Evolutionary conservation across 495 filamentous ascomycete genomes (phyloP), one percentile per base, ranked within the genome.

Genomic region (Trichoderma orchidacearum): DNA sequence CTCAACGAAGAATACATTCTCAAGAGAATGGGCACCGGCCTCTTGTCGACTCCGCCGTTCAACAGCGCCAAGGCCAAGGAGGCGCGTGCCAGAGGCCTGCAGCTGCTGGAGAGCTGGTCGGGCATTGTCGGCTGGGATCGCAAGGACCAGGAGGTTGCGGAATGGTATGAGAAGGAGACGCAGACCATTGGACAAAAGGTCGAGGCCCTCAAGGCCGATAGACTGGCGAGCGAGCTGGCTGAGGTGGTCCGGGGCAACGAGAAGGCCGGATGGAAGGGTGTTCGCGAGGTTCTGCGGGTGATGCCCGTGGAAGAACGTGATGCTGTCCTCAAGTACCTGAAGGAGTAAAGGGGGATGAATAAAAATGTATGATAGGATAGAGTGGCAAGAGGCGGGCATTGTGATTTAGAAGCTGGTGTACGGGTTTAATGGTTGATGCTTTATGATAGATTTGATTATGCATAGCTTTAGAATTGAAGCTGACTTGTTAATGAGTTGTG

Each of bases 121-220:
- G 84, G 78, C 31, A 71, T 94, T 48, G 61, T 82, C 17, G 73
- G 84, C 58, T 89, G 96, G 67, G 80, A 86, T 30, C 74, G 75
- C 35, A 80, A 87, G 54, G 93, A 98, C 67, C 79, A 78, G 51
- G 84, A 84, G 61, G 93, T 97, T 32, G 87, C 90, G n/a, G 73
- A 79, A 57, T 98, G 94, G 94, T 97, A 95, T 66, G 93, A 98
- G 78, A 87, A 96, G 74, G 94, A 97, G 70, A 80, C 87, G 64
- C 89, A 91, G 75, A 67, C 74, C 5, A 81, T 97, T 13, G 74
- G 85, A 58, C 72, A 76, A 51, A 93, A 90, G 79, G 75, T 97
- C 41, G 90, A 96, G 62, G 65, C 72, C 15, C 70, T 96, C 60
- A 89, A 86, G 74, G 79, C 78, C 12, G 89, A 96, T 53, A 76